These are phyloP conservation scores for Colletotrichum graminicola DNA, from an alignment of 2,329 filamentous ascomycete genomes.

Conservation along the genomic window DNA sequence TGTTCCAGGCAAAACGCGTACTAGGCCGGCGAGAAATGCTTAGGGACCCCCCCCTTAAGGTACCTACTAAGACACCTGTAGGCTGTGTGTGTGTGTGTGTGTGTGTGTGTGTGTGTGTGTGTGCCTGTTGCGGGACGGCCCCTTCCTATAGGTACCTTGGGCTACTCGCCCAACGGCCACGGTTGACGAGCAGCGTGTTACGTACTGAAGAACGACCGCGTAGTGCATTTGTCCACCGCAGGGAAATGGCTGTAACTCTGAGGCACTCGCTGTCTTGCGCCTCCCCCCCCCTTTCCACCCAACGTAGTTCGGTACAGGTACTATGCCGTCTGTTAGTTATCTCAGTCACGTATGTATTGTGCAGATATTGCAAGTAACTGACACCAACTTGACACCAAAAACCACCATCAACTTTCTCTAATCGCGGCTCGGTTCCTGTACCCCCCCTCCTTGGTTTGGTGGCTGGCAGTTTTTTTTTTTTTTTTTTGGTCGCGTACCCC, in stretches of 20 bases:
- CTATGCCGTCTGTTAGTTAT: no score
- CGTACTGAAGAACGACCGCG: conserved; percentile 5
- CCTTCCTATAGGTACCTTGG: not conserved
- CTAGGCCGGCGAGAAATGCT: not conserved
- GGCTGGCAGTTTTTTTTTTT: conserved; percentile 20
- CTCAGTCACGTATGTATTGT: no score
- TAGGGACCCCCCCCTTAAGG: not conserved
- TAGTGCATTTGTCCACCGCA: conserved; percentile 5
- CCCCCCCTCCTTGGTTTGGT: conserved; percentile 16
- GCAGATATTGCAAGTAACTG: not conserved
- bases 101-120: not conserved
- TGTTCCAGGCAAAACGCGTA: not conserved
- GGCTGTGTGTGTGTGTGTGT: not conserved
- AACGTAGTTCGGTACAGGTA: no score
- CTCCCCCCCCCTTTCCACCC: not conserved
- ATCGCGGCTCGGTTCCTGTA: conserved; percentile 17
- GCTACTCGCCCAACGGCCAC: not conserved
- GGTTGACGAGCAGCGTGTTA: not conserved
- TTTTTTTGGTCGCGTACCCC: conserved; percentile 34
- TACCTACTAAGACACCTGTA: not conserved
- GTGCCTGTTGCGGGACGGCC: not conserved
- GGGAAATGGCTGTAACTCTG: not conserved
- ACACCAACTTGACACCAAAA: conserved; percentile 7
- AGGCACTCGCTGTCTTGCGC: not conserved
- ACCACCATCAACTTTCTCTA: not conserved